Base-by-base conservation (phyloP, 768 basidiomycete species). In the Suillus brevipes region DNA sequence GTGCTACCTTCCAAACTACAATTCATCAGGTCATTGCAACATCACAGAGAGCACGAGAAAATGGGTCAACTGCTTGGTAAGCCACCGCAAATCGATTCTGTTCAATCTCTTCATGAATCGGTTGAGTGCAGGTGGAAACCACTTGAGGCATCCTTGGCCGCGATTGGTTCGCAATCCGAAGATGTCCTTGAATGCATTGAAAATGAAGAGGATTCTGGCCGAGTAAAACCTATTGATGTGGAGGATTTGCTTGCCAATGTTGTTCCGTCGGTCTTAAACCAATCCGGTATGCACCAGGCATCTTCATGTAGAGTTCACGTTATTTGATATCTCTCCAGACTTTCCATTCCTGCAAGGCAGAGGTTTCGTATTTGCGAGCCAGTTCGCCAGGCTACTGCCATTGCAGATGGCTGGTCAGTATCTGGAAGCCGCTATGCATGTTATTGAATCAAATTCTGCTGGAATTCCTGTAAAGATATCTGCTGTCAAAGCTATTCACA, bases 271-370 rank as follows among this genome's bases (percentile, higher is more conserved):
- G 81, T 94, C 50, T 81, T 99, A 37, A 79, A 77, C 23, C 84
- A 91, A 42, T 80, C 87, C 43, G 90, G 95, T 96, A 67, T 57
- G 84, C 38, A 6, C 65, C 18, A 47, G 53, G 1, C 36, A 31
- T 52, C n/a, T 47, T 56, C 37, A 25, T 53, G 40, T 23, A 34
- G 6, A 43, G 20, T 52, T 47, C 23, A 16, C 57, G 37, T 61
- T 40, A 60, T 36, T 25, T 60, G 50, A 28, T 57, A 65, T 9
- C 64, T 16, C 45, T 34, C 31, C 36, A 97, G 96, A 94, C 28
- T 84, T 83, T 63, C 95, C 95, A 0, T 99, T 98, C 85, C 77
- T 99, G 36, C 97, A 98, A 78, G 97, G 97, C 13, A 85, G 97
- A 66, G 92, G 89, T 0, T 97, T 98, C 66, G 93, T 99, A 53